A percentile compares a stretch with the other conserved stretches of the same genome.
These are phyloP conservation scores for Dittrichia graveolens DNA, from an alignment of 129 eudicot species.

Conservation along the genomic window DNA sequence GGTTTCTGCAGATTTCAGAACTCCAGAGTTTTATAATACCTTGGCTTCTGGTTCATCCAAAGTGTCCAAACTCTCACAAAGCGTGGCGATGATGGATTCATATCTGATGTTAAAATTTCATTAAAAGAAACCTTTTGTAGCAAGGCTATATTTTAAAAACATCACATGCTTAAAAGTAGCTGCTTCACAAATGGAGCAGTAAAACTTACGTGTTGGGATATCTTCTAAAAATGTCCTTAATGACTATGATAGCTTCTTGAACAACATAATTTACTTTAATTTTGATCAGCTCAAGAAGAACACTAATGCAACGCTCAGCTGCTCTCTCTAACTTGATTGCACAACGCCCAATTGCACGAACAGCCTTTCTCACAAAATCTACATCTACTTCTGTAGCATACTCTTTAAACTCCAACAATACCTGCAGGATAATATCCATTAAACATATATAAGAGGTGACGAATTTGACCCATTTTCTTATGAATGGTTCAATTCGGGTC, in stretches of 20 bases:
- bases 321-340: slow-evolving; percentile 99
- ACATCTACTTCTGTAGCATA: slow-evolving; percentile 99
- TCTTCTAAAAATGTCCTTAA: slow-evolving; percentile 96
- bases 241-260: slow-evolving; percentile 97
- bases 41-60: slow-evolving; percentile 99
- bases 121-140: slow-evolving; percentile 7
- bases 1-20: slow-evolving; percentile 19
- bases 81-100: slow-evolving; percentile 98
- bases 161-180: background rate
- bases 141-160: background rate
- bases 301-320: slow-evolving; percentile 98
- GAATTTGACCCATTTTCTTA: background rate
- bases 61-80: slow-evolving; percentile 97
- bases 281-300: slow-evolving; percentile 90
- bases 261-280: slow-evolving; percentile 98
- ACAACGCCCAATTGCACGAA: slow-evolving; percentile 99
- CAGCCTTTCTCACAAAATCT: slow-evolving; percentile 99
- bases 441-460: background rate
- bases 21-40: slow-evolving; percentile 44
- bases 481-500: background rate
- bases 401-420: slow-evolving; percentile 94
- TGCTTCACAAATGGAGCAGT: slow-evolving; percentile 8
- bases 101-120: slow-evolving; percentile 51
- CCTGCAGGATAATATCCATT: slow-evolving; percentile 45
- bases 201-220: slow-evolving; percentile 90